phyloP scores from a whole-genome alignment of 306 rosid species.

The Quercus wislizeni region DNA sequence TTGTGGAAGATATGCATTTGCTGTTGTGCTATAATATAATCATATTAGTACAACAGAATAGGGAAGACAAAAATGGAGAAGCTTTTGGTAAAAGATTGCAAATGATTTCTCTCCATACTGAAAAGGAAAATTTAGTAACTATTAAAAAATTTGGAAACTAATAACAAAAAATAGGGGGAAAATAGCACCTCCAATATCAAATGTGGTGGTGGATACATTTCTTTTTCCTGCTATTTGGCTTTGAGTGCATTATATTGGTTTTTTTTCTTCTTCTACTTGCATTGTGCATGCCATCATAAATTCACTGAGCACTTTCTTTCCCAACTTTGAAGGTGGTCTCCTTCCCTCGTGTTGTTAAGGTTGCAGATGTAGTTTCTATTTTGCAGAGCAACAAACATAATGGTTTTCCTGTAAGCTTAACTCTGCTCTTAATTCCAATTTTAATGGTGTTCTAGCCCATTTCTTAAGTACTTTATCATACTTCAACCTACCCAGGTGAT shows the following conservation, averaged over 20 bases:
- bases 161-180: not conserved
- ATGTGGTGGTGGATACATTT: not conserved
- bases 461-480: constrained; percentile 28
- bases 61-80: not conserved
- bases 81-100: too few relatives aligned
- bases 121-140: not conserved
- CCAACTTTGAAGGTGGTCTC: constrained; percentile 67
- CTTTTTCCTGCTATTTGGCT: not conserved
- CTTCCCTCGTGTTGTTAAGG: constrained; percentile 89
- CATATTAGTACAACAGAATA: not conserved
- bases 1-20: not conserved
- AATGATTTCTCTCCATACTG: too few relatives aligned
- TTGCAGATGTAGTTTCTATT: constrained; percentile 83
- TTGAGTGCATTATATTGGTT: not conserved
- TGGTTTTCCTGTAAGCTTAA: constrained; percentile 90
- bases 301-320: constrained; percentile 7
- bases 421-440: constrained; percentile 12
- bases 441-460: constrained; percentile 7
- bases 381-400: constrained; percentile 81
- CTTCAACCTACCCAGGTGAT: constrained; percentile 62
- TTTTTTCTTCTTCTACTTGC: not conserved
- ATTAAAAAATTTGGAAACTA: not conserved
- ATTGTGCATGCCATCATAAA: constrained; percentile 1
- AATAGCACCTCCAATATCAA: not conserved
- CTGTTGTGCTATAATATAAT: not conserved